Evolutionary conservation across 306 rosid species (phyloP).

Genomic region (Fragaria nilgerrensis): DNA sequence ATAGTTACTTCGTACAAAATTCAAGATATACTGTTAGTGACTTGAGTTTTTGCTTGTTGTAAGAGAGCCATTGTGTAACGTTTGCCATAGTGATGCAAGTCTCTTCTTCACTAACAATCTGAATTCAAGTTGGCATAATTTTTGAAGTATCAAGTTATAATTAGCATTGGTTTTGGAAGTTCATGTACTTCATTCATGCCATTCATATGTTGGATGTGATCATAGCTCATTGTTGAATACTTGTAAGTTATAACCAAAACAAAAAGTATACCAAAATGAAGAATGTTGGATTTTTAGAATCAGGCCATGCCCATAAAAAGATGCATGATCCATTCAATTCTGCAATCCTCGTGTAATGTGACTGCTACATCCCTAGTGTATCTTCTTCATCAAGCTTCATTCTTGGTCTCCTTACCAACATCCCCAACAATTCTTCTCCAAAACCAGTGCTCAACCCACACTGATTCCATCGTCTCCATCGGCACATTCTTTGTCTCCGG

Average conservation of each 20-base stretch:
- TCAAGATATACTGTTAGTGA: too few species aligned
- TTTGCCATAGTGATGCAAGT: too few species aligned
- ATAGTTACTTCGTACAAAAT: too few species aligned
- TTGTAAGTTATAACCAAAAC: background rate
- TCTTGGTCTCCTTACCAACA: background rate
- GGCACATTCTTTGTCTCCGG: slow-evolving; percentile 70
- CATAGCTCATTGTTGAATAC: too few species aligned
- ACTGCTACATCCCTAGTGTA: background rate
- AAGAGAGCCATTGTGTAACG: background rate
- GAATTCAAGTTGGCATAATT: background rate
- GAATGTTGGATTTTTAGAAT: too few species aligned
- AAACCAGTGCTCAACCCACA: slow-evolving; percentile 58
- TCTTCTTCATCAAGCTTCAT: background rate
- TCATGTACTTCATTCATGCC: background rate
- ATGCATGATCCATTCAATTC: background rate
- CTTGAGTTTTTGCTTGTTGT: background rate
- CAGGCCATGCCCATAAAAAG: background rate
- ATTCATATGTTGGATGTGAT: background rate
- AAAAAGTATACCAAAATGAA: background rate
- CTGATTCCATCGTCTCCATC: slow-evolving; percentile 54
- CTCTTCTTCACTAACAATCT: background rate
- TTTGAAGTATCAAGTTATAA: too few species aligned
- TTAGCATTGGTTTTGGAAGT: background rate
- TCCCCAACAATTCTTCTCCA: slow-evolving; percentile 53
- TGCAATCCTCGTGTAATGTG: background rate